Evolutionary conservation across 164 flowering plant species (phyloP).

Genomic region (Magnolia sinica): DNA sequence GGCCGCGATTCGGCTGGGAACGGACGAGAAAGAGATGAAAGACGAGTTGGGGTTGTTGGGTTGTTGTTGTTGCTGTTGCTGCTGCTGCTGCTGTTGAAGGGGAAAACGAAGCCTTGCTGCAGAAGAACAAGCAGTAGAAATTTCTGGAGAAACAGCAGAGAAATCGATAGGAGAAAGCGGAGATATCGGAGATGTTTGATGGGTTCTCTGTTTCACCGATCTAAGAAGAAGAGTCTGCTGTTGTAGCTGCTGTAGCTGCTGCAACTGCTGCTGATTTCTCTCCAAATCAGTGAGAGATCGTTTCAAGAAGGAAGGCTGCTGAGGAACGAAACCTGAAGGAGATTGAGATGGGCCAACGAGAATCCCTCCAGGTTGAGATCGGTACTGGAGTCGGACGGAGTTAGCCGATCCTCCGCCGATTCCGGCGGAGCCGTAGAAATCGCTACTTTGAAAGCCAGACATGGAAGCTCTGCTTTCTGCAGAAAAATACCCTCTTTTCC

Average conservation of each 20-base stretch:
- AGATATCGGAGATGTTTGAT: slow-evolving; percentile 49
- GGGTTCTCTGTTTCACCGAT: slow-evolving; percentile 58
- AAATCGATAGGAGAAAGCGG: slow-evolving; percentile 49
- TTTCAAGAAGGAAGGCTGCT: slow-evolving; percentile 35
- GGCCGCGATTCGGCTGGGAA: background rate
- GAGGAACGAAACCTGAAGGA: slow-evolving; percentile 30
- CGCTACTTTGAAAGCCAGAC: slow-evolving; percentile 19
- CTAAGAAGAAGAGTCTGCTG: slow-evolving; percentile 34
- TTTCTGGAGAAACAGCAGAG: slow-evolving; percentile 23
- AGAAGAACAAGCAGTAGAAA: slow-evolving; percentile 15
- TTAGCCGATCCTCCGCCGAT: slow-evolving; percentile 1
- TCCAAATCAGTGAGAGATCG: slow-evolving; percentile 52
- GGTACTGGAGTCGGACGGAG: slow-evolving; percentile 14
- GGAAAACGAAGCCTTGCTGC: slow-evolving; percentile 24
- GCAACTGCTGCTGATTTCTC: slow-evolving; percentile 20
- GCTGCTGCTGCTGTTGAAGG: slow-evolving; percentile 31
- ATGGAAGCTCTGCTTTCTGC: background rate
- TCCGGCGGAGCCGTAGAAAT: slow-evolving; percentile 14
- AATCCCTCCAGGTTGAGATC: slow-evolving; percentile 13
- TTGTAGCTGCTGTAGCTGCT: background rate
- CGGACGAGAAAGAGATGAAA: slow-evolving; percentile 11
- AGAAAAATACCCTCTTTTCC: background rate
- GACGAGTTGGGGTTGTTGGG: slow-evolving; percentile 10
- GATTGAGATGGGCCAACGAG: slow-evolving; percentile 16
- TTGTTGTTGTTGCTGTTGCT: slow-evolving; percentile 5